These are phyloP conservation scores for Pseudogymnoascus sp. DNA, from an alignment of 2,329 filamentous ascomycete genomes.

Conservation along the genomic window DNA sequence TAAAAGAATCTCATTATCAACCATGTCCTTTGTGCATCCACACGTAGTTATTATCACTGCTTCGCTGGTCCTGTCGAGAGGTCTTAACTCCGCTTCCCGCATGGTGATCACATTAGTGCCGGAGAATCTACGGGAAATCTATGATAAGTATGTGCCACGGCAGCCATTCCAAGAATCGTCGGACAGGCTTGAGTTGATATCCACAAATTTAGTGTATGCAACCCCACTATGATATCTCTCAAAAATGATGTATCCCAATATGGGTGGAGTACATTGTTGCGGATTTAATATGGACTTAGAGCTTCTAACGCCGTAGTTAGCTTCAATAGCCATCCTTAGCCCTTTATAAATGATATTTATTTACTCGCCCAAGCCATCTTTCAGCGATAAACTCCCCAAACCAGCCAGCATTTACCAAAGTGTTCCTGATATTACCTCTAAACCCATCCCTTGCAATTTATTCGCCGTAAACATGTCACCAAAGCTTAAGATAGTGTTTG, in stretches of 20 bases:
- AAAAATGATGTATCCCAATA: not conserved
- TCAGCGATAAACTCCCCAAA: not conserved
- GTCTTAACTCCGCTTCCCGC: not conserved
- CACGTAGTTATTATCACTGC: not conserved
- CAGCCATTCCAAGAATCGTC: not conserved
- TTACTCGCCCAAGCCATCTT: not conserved
- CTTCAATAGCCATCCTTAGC: not conserved
- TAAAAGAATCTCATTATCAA: too few relatives aligned
- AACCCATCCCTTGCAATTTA: not conserved
- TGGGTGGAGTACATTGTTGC: not conserved
- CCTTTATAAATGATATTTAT: not conserved
- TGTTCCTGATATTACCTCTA: not conserved
- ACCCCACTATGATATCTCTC: not conserved
- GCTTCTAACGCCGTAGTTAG: not conserved
- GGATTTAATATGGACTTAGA: not conserved
- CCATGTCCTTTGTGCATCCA: too few relatives aligned
- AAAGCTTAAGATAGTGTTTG: conserved; percentile 14
- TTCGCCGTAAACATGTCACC: not conserved
- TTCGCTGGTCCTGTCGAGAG: not conserved
- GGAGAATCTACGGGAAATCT: not conserved
- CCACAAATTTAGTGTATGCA: not conserved
- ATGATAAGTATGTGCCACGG: not conserved
- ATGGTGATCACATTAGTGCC: not conserved
- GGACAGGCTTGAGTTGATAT: not conserved
- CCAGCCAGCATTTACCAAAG: not conserved